Base-by-base conservation (phyloP, 352 stramenopile genomes). In the Phytophthora citrophthora region DNA sequence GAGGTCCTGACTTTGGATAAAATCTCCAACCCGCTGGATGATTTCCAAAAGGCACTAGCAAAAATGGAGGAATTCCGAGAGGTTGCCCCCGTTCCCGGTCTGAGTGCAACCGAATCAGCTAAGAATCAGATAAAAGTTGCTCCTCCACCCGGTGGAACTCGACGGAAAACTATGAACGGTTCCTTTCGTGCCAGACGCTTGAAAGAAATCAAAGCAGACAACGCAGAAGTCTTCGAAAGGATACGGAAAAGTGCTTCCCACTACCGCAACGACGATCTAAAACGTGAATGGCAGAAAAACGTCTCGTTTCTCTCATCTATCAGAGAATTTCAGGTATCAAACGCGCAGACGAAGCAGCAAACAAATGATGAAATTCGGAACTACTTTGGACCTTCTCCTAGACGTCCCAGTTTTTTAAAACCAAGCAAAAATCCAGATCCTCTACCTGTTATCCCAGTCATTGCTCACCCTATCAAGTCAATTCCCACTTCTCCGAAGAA, bases 241-340 rank as follows among this genome's bases (percentile, higher is more conserved):
- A 89, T 92, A 56, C 77, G 80, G 39, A 86, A 89, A 60, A 90
- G 64, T 40, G 56, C 63, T 2, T 69, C 83, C 1, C 79, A 91
- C 58, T 94, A 94, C 48, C 69, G 75, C 2, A 88, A 86, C 8
- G 76, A 86, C 38, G 54, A 80, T 9, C 51, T 94, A 12, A 67
- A 63, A 18, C 78, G 73, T 44, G 83, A 90, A 20, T 91, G 83
- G 81, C 62, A 81, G 16, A 84, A 90, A 50, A 92, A 90, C 62
- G 51, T 88, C 16, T 79, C 83, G 23, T 94, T 91, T 31, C 60
- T 94, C 27, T 74, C 78, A 16, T 88, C 85, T 8, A 92, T 92
- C 45, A 88, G 76, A 46, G 79, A 84, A 56, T 91, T 88, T 50
- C 85, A 78, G 0, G 36, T 88, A 12, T 46, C 73, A 0, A 29